Conservation (phyloP, 73 alveolate genomes). For the Blepharisma japonicum region DNA sequence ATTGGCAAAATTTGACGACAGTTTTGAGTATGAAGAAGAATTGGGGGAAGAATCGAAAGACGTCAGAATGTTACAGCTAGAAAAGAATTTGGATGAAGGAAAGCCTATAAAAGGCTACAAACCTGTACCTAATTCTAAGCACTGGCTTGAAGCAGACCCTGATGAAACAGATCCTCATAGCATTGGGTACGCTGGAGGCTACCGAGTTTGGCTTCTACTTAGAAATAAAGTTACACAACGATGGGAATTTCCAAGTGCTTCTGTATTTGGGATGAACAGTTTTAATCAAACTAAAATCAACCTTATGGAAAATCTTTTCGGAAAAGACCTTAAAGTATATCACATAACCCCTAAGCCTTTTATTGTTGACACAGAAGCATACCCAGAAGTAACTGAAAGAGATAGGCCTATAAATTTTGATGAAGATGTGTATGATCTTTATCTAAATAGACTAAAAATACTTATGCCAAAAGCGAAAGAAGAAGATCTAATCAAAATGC, state of each 20-base stretch:
- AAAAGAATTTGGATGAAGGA: neutral
- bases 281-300: neutral
- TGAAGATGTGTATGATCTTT: constrained; percentile 17
- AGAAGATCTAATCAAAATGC: neutral
- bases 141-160: constrained; percentile 26
- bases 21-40: neutral
- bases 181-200: constrained; percentile 25
- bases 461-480: constrained; percentile 8
- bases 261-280: neutral
- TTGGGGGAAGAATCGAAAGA: neutral
- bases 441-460: neutral
- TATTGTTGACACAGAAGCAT: neutral
- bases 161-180: neutral
- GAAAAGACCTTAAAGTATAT: neutral
- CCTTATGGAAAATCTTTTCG: neutral
- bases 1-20: neutral
- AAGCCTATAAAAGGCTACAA: neutral
- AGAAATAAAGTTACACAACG: neutral
- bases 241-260: constrained; percentile 11
- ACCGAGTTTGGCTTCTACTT: constrained; percentile 20
- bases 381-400: neutral
- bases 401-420: neutral
- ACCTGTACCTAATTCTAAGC: neutral
- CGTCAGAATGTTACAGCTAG: neutral
- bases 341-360: neutral